Base-by-base conservation (phyloP, 83 land plant species). In the Picea abies region DNA sequence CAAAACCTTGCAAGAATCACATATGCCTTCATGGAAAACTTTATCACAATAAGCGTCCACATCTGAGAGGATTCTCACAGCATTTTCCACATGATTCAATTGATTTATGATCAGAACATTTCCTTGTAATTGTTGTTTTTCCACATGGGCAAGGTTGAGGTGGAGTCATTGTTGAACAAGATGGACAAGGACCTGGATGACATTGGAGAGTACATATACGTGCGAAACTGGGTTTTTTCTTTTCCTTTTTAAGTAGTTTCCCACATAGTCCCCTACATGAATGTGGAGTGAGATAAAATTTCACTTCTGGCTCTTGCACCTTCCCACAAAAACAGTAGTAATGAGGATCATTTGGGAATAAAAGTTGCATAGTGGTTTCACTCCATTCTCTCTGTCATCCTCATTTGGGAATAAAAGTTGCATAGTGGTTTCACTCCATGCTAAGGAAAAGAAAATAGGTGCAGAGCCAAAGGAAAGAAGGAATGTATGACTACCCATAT, bases 111-210 rank as follows among this genome's bases (percentile, higher is more conserved):
- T 98, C 99, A 26, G 95, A 87, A 83, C 99, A 98, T 44, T 94
- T 80, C 10, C 93, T 90, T 7, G 87, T 90, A 23, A 89, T 83
- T 0, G 81, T 76, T 56, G 84, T 92, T 80, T 26, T 26, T 26
- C 29, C 29, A 26, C 29, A 26, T 26, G 29, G 29, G 29, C 29
- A 26, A 26, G 29, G 60, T 15, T 90, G 85, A 1, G 97, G 91
- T 19, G 93, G 94, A 22, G 99, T 94, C 81, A 94, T 89, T 16
- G 96, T 97, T 82, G 89, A 91, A 83, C 99, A 97, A 78, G 99
- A 97, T 16, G 99, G 99, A 81, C 99, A 98, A 12, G 99, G 99
- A 25, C 99, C 98, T n/a, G 99, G 99, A 67, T 98, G 99, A 79
- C 99, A 98, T 81, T 98, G 99, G 81, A 98, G 84, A 17, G 96